These are phyloP conservation scores for Verticillium longisporum DNA, from an alignment of 2,329 filamentous ascomycete genomes.

Conservation along the genomic window DNA sequence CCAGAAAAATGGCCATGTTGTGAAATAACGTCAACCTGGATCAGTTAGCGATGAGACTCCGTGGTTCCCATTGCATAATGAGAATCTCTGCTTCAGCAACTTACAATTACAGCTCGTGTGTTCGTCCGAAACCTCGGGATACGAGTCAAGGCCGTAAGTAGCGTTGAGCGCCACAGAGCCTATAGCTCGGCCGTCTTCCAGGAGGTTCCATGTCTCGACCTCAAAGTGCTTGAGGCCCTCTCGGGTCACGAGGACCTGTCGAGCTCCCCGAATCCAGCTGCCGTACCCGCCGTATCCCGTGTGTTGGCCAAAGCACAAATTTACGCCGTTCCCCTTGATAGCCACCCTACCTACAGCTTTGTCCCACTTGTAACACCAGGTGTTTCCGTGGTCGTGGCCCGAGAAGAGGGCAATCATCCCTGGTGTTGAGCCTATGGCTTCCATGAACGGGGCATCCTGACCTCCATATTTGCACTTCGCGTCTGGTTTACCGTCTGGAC, in stretches of 20 bases:
- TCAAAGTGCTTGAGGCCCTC: constrained; percentile 28
- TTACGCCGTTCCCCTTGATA: constrained; percentile 30
- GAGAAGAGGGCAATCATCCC: constrained; percentile 47
- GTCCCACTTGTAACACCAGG: constrained; percentile 38
- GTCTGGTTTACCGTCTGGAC: constrained; percentile 14
- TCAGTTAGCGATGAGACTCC: no score
- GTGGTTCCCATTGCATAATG: neutral
- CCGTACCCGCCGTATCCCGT: constrained; percentile 66
- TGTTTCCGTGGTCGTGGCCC: constrained; percentile 54
- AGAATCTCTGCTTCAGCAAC: neutral
- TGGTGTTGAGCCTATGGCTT: constrained; percentile 39
- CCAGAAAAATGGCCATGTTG: no score
- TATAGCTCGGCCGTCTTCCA: constrained; percentile 47
- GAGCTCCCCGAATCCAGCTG: constrained; percentile 51
- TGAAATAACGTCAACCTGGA: no score
- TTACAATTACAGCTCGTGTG: constrained; percentile 12
- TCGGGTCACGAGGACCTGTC: constrained; percentile 45
- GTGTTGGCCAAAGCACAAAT: constrained; percentile 55
- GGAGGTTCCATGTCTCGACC: constrained; percentile 52
- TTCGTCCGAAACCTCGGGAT: constrained; percentile 28
- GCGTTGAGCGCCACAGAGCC: constrained; percentile 48
- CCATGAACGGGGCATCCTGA: constrained; percentile 50
- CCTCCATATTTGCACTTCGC: constrained; percentile 24
- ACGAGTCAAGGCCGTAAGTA: constrained; percentile 50
- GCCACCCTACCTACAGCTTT: constrained; percentile 12